Base-by-base conservation (phyloP, 1,284 basidiomycete genomes). In the Exsudoporus floridanus region DNA sequence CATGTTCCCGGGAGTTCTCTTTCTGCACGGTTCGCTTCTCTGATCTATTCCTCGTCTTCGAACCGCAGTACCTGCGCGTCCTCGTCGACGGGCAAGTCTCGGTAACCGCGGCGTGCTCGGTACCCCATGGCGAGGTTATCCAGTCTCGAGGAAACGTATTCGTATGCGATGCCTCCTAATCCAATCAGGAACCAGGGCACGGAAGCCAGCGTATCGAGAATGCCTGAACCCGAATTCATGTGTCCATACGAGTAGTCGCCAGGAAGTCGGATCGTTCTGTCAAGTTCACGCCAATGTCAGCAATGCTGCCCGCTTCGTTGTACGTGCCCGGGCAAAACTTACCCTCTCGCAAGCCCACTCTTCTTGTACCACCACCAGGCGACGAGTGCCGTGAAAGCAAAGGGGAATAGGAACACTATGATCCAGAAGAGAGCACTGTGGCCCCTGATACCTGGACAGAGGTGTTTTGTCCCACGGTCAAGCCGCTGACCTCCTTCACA, bases 131-230 rank as follows among this genome's bases (percentile, higher is more conserved):
- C 64, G 39, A 77, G 60, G 1, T 67, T 70, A 8, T 80, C 79
- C 36, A 80, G 55, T 40, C 68, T 73, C 18, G 79, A 82, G 0
- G 75, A 65, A 0, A 83, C 73, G 69, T 79, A 83, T 70, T 84
- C 86, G 75, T 76, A 89, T n/a, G 80, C 87, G 48, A 92, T 85
- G 9, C 87, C 82, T 0, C 77, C 80, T 19, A 94, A 62, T 18
- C 92, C 94, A 46, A 96, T 61, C 46, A 94, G 66, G 76, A 90
- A 94, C 84, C 88, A 94, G 1, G 93, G 94, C 4, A 96, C 81
- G 9, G 86, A 90, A 3, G 90, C 90, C 34, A 95, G 64, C 7
- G 88, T 92, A 16, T 78, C 83, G 49, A 93, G 54, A 0, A 77
- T 59, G 23, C 83, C 80, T 0, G 84, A 77, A 18, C 77, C 74